Base-by-base conservation (phyloP, 345 rosid species). In the Fremontodendron californicum region DNA sequence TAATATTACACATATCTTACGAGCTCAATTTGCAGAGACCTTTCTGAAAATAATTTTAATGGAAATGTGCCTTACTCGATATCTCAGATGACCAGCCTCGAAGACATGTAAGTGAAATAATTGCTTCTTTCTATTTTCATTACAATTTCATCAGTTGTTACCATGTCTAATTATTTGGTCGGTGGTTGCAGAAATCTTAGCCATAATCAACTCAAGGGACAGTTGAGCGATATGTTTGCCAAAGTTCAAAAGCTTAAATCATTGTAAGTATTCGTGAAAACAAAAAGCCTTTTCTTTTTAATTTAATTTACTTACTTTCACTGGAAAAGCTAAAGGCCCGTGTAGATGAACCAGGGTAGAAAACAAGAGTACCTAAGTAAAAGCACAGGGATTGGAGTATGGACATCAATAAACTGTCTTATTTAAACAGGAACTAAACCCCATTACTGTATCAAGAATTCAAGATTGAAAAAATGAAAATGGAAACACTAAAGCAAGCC, bases 51-150 rank as follows among this genome's bases (percentile, higher is more conserved):
- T 81, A 81, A 79, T 74, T 89, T 96, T 84, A 88, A 75, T 19
- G 99, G 99, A 46, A 92, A 57, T 78, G 80, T 91, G 75, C 99
- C 99, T 70, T 96, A 90, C 75, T 93, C 97, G 27, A 87, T 93
- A 45, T 92, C 99, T 77, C 92, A 90, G 82, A 91, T 96, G 96
- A 80, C 82, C 63, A 84, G 78, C 76, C 93, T 96, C 63, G 54
- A 77, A 79, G 85, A 85, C 80, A 73, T 92, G 99, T 93, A 88
- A 92, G 96, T 51, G 77, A 49, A 70, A 48, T 31, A 48, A 27
- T 42, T 37, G 19, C 21, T 46, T 76, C 11, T 73, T 42, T 48
- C 15, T 37, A 11, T 19, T 60, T 60, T 55, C 74, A 27, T 55
- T 54, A 60, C 13, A 57, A 65, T 65, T 48, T 29, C 55, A 11